Evolutionary conservation across 148 eudicot genomes (phyloP).

Genomic region (Polygonum aviculare): DNA sequence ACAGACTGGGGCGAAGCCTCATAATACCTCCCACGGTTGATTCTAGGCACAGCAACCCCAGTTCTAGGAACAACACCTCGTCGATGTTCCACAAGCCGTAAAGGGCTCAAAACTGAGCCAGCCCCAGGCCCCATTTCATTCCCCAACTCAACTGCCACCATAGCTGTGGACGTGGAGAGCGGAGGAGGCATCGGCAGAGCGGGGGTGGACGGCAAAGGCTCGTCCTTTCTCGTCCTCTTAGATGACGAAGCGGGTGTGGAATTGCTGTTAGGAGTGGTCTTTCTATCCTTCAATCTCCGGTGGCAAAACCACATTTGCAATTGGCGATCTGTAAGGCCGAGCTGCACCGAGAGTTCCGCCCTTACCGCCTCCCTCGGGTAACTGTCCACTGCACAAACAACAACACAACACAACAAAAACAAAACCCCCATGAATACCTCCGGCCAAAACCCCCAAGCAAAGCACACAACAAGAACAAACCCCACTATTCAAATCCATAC

Average conservation of each 20-base stretch:
- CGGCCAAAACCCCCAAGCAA: neutral
- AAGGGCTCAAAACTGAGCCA: constrained; percentile 48
- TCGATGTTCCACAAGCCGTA: constrained; percentile 35
- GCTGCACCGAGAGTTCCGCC: constrained; percentile 65
- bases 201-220: constrained; percentile 21
- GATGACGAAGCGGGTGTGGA: constrained; percentile 12
- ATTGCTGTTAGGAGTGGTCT: constrained; percentile 10
- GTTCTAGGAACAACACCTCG: constrained; percentile 50
- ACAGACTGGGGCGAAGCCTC: constrained; percentile 51
- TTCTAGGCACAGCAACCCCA: constrained; percentile 20
- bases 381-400: constrained; percentile 39
- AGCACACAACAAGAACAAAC: neutral
- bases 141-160: constrained; percentile 29
- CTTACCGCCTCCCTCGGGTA: constrained; percentile 70
- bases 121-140: constrained; percentile 39
- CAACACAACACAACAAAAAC: neutral
- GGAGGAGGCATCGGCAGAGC: constrained; percentile 19
- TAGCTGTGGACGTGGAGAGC: constrained; percentile 21
- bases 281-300: constrained; percentile 78
- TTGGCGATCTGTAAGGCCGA: constrained; percentile 82
- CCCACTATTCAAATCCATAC: neutral
- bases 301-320: constrained; percentile 99
- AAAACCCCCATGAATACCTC: neutral
- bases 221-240: constrained; percentile 38
- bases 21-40: constrained; percentile 40